phyloP scores from a whole-genome alignment of 805 yeast species.

The Nakazawaea sp. region DNA sequence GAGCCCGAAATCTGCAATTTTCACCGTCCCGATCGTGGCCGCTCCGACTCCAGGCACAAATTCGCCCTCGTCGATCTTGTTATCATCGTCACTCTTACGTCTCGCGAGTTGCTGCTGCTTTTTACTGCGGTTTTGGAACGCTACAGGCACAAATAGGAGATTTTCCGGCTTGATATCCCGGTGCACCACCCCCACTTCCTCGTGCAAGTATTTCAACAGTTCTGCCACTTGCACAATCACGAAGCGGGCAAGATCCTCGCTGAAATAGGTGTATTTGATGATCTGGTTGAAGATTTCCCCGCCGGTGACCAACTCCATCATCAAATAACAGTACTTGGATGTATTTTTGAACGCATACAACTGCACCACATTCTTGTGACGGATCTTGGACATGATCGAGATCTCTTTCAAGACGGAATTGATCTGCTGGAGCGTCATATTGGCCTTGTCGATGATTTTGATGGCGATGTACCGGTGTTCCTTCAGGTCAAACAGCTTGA shows the following conservation, averaged over 20 bases:
- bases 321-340: conserved; percentile 52
- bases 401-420: conserved; percentile 77
- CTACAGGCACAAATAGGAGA: conserved; percentile 57
- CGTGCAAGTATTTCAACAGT: conserved; percentile 65
- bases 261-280: conserved; percentile 58
- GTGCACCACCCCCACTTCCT: conserved; percentile 71
- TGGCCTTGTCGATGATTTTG: conserved; percentile 61
- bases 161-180: conserved; percentile 83
- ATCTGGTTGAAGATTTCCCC: conserved; percentile 72
- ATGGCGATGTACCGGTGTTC: conserved; percentile 41
- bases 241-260: conserved; percentile 60
- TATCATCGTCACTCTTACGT: conserved; percentile 51
- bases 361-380: conserved; percentile 57
- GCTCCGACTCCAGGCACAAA: conserved; percentile 48
- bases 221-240: conserved; percentile 55
- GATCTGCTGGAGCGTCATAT: conserved; percentile 53
- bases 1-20: conserved; percentile 65
- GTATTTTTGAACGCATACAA: conserved; percentile 64
- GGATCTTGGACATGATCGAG: conserved; percentile 60
- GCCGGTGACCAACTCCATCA: conserved; percentile 69
- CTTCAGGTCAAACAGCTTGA: conserved; percentile 34
- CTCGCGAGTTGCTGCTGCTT: conserved; percentile 34
- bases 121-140: conserved; percentile 36
- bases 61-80: conserved; percentile 57
- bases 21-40: conserved; percentile 57